Evolutionary conservation across 2,329 filamentous ascomycete species (phyloP).

Genomic region (Sclerotinia borealis): DNA sequence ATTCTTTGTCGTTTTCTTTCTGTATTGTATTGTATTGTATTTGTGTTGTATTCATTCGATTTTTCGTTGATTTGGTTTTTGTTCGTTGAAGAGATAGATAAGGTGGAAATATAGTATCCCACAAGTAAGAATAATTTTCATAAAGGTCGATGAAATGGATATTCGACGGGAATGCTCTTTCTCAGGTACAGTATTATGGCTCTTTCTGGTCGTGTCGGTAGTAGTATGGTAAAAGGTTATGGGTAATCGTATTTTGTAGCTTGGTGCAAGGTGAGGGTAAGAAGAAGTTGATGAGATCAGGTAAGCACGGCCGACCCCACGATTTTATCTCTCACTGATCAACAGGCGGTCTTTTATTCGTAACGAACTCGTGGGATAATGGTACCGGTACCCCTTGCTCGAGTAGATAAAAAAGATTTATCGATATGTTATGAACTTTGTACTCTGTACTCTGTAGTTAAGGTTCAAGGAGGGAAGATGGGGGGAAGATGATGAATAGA

Average conservation of each 20-base stretch:
- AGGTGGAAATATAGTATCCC: not conserved
- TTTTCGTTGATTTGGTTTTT: too few relatives aligned
- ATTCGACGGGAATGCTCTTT: not conserved
- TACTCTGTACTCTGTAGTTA: too few relatives aligned
- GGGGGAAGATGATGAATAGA: not conserved
- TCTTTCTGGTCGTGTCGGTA: not conserved
- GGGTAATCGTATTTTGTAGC: not conserved
- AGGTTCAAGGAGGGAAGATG: not conserved
- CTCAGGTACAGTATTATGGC: not conserved
- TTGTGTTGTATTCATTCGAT: too few relatives aligned
- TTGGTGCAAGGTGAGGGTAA: not conserved
- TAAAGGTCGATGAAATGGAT: not conserved
- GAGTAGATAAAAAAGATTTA: too few relatives aligned
- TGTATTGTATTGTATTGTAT: not conserved
- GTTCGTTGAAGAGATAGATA: not conserved
- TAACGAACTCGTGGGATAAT: slow-evolving; percentile 3
- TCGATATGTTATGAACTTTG: too few relatives aligned
- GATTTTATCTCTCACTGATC: not conserved
- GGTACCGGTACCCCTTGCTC: too few relatives aligned
- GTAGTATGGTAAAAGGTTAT: too few relatives aligned
- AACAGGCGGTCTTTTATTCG: not conserved
- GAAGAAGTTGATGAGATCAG: not conserved
- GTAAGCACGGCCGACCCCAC: not conserved
- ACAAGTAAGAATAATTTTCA: not conserved
- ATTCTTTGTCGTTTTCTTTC: not conserved